Evolutionary conservation across 345 rosid genomes (phyloP).

Genomic region (Alliaria petiolata): DNA sequence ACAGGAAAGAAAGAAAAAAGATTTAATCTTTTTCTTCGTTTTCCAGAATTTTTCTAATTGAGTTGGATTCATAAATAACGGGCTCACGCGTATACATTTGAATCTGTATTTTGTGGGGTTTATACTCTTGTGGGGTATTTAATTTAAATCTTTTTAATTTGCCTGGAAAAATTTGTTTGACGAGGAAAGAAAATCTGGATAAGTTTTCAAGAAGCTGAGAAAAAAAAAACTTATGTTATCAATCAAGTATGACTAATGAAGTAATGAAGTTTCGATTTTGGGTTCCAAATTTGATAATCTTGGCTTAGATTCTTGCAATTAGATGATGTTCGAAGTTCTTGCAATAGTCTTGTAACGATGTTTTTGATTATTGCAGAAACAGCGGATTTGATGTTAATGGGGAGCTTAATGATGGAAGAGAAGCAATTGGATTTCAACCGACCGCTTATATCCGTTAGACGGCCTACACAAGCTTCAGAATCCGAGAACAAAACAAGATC

Average conservation of each 20-base stretch:
- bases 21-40: neutral
- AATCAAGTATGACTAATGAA: neutral
- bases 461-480: conserved; percentile 39
- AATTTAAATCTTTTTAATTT: neutral
- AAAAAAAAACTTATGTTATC: neutral
- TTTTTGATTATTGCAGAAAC: conserved; percentile 29
- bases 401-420: conserved; percentile 62
- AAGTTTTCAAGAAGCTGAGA: conserved; percentile 3
- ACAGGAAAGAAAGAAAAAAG: neutral
- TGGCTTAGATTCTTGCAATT: neutral
- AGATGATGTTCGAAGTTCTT: too few species aligned
- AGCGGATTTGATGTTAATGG: conserved; percentile 28
- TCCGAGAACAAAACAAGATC: conserved; percentile 43
- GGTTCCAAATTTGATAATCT: too few species aligned
- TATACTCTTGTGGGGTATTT: neutral
- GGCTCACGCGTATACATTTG: neutral
- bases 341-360: conserved; percentile 1
- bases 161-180: neutral
- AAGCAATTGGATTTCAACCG: conserved; percentile 74
- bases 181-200: neutral
- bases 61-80: neutral
- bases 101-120: neutral
- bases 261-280: neutral
- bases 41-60: neutral
- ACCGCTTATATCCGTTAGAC: conserved; percentile 75